A percentile compares a stretch with the other conserved stretches of the same genome.
Evolutionary conservation across 345 rosid genomes (phyloP).

Genomic region (Mangifera indica): DNA sequence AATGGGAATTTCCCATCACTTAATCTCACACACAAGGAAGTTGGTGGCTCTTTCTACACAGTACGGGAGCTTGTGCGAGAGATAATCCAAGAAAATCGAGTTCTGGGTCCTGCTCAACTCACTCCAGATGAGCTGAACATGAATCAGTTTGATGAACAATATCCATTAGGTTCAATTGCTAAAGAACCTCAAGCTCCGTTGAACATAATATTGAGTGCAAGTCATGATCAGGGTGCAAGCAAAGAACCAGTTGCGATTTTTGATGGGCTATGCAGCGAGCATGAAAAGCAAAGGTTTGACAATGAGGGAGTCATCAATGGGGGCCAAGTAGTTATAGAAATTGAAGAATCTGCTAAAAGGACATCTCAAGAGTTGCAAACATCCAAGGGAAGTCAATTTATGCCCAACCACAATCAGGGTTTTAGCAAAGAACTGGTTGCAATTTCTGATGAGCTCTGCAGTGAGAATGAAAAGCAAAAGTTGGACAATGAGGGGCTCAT

Average conservation of each 20-base stretch:
- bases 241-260: too few species aligned
- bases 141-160: constrained; percentile 42
- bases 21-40: constrained; percentile 88
- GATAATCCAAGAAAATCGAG: constrained; percentile 94
- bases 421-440: constrained; percentile 20
- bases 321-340: constrained; percentile 23
- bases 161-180: constrained; percentile 57
- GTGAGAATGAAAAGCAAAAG: constrained; percentile 27
- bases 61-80: constrained; percentile 94
- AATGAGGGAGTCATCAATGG: constrained; percentile 33
- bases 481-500: constrained; percentile 26
- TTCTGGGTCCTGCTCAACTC: constrained; percentile 75
- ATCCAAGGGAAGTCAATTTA: constrained; percentile 38
- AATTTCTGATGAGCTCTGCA: constrained; percentile 22
- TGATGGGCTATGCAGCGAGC: too few species aligned
- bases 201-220: constrained; percentile 35
- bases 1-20: constrained; percentile 77
- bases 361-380: constrained; percentile 15
- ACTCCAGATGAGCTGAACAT: constrained; percentile 33
- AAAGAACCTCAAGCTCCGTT: constrained; percentile 44
- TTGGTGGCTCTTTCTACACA: constrained; percentile 94
- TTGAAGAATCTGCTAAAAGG: constrained; percentile 27
- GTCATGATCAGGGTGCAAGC: too few species aligned
- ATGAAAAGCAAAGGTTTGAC: constrained; percentile 29
- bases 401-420: constrained; percentile 27